Evolutionary conservation across 371 early-diverging fungal species (phyloP).

Genomic region (Dichotomocladium elegans): DNA sequence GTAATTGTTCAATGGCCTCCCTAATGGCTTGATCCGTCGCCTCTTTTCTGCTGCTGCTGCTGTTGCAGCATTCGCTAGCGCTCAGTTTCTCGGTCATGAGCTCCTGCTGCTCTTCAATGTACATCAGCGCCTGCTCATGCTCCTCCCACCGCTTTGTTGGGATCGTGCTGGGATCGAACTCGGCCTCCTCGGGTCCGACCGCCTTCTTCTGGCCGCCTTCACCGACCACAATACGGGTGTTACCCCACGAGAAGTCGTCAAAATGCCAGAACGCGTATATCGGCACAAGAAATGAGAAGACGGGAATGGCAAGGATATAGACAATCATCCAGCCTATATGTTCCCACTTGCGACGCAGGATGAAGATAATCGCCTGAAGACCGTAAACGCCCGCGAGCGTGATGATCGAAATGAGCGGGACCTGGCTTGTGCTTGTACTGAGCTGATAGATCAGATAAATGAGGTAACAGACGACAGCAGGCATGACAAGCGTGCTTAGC

Average conservation of each 20-base stretch:
- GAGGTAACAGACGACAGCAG: constrained; percentile 89
- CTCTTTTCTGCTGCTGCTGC: neutral
- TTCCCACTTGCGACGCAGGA: constrained; percentile 73
- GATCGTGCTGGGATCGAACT: constrained; percentile 86
- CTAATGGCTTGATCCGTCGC: constrained; percentile 53
- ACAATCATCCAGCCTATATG: constrained; percentile 89
- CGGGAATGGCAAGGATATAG: constrained; percentile 65
- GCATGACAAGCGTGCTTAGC: constrained; percentile 88
- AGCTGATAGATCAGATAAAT: constrained; percentile 70
- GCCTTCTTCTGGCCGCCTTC: constrained; percentile 65
- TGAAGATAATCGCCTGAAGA: constrained; percentile 84
- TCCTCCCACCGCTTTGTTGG: constrained; percentile 90
- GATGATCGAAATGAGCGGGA: constrained; percentile 63
- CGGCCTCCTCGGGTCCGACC: constrained; percentile 48
- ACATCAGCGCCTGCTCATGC: constrained; percentile 55
- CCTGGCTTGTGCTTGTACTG: constrained; percentile 46
- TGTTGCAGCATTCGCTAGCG: neutral
- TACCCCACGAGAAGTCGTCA: constrained; percentile 89
- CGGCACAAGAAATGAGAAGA: constrained; percentile 62
- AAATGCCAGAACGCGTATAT: constrained; percentile 91
- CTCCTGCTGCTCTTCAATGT: neutral
- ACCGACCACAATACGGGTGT: constrained; percentile 86
- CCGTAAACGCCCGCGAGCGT: constrained; percentile 81
- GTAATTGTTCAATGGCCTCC: constrained; percentile 71
- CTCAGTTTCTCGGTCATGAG: too few species aligned